Percentiles rank a stretch among this genome's conserved stretches.
Evolutionary conservation across 805 yeast species (phyloP).

Genomic region (Starmerella gropengiesseri): DNA sequence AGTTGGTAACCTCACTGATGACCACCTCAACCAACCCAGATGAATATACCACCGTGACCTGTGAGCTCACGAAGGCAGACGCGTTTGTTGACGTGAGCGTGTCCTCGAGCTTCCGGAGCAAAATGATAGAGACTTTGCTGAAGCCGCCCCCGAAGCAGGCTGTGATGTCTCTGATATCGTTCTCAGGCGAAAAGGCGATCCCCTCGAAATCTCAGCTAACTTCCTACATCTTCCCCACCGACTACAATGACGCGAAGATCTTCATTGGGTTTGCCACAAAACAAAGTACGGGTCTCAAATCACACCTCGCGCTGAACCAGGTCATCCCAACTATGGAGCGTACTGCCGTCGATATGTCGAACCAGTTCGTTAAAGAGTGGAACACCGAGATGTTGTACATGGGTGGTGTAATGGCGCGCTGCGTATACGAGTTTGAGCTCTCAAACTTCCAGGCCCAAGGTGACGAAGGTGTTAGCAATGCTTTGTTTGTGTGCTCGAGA

Average conservation of each 20-base stretch:
- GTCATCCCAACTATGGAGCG: conserved; percentile 37
- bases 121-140: conserved; percentile 31
- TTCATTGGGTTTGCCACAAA: conserved; percentile 36
- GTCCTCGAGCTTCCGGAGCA: conserved; percentile 26
- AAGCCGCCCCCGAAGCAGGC: conserved; percentile 34
- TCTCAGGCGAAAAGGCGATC: neutral
- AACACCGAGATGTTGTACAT: conserved; percentile 31
- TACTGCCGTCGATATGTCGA: conserved; percentile 35
- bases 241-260: conserved; percentile 31
- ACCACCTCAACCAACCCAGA: conserved; percentile 27
- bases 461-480: conserved; percentile 12
- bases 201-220: conserved; percentile 24
- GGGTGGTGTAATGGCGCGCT: conserved; percentile 32
- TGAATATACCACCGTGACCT: conserved; percentile 26
- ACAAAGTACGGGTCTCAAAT: conserved; percentile 31
- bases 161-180: conserved; percentile 27
- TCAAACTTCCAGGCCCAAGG: neutral
- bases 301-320: conserved; percentile 32
- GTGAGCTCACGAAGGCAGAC: conserved; percentile 28
- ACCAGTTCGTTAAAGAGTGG: conserved; percentile 34
- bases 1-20: conserved; percentile 25
- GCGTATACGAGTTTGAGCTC: conserved; percentile 31
- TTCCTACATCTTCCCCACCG: conserved; percentile 30
- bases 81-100: conserved; percentile 28
- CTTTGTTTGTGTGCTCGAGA: conserved; percentile 25